A percentile compares a stretch with the other conserved stretches of the same genome.
Conservation (phyloP, 345 rosid species). For the Hibiscus syriacus region DNA sequence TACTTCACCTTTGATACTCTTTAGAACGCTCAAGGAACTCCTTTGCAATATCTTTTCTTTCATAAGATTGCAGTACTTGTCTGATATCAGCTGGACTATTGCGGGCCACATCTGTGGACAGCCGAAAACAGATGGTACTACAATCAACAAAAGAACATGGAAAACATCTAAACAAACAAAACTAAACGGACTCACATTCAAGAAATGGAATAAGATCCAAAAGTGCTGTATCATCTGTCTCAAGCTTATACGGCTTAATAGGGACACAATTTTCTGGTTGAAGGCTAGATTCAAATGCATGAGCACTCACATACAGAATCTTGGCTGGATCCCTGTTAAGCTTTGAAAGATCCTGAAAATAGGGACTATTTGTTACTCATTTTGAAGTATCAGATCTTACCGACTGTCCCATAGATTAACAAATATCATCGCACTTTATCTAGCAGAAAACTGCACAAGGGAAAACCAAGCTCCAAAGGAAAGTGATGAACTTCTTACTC, state of each 20-base stretch:
- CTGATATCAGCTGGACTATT: conserved; percentile 79
- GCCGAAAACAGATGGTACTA: neutral
- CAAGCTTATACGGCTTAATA: conserved; percentile 71
- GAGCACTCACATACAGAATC: conserved; percentile 73
- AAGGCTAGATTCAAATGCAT: conserved; percentile 72
- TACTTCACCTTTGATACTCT: conserved; percentile 62
- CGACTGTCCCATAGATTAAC: neutral
- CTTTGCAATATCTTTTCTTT: conserved; percentile 64
- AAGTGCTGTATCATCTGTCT: conserved; percentile 78
- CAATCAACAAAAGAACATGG: neutral
- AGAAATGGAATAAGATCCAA: conserved; percentile 95
- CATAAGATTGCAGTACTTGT: conserved; percentile 59
- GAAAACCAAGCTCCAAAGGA: neutral
- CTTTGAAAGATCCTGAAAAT: conserved; percentile 88
- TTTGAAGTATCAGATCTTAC: neutral
- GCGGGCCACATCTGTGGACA: conserved; percentile 71
- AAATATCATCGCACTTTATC: neutral
- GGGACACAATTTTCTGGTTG: conserved; percentile 89
- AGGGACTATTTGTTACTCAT: conserved; percentile 1
- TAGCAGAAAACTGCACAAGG: neutral
- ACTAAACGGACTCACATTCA: conserved; percentile 56
- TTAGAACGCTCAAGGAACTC: conserved; percentile 85
- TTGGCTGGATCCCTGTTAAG: conserved; percentile 83
- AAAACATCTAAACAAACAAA: neutral
- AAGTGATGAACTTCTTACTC: conserved; percentile 38